Base-by-base conservation (phyloP, 768 basidiomycete species). In the Mycena olivaceomarginata region DNA sequence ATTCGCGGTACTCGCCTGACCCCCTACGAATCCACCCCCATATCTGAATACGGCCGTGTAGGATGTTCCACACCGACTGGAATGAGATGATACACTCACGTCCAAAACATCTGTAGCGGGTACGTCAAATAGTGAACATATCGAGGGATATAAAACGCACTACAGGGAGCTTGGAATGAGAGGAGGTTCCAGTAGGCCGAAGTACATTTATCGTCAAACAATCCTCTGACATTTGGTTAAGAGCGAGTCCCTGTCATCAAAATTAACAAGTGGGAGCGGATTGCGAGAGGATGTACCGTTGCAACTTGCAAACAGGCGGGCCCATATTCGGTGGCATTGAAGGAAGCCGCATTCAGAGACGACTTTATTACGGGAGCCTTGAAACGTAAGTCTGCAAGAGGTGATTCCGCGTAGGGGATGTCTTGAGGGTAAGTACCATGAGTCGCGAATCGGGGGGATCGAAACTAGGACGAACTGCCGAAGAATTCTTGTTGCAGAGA, bases 161-260 rank as follows among this genome's bases (percentile, higher is more conserved):
- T 7, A 70, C 69, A 16, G 69, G 69, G 6, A 70, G 59, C 13
- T 48, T 62, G 18, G 43, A 20, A 1, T n/a, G 1, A 3, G 59
- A 1, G 22, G 59, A 37, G 12, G 25, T 63, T 62, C 45, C 46
- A 4, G 16, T 16, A 2, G 69, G 69, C 10, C 69, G 59, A 40
- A 63, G 37, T 0, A 70, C 59, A 22, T 70, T 70, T 39, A 70
- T 63, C 7, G 60, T 70, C 60, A 70, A 53, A n/a, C 51, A 53
- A 53, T 53, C 51, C 20, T 53, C 73, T 2, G 73, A 75, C 37
- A 75, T 45, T 67, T 67, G 53, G 18, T 41, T n/a, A 4, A 60
- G 45, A 37, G 66, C 10, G 16, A 74, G 63, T 18, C 25, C 72
- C 72, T 67, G 62, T n/a, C 2, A 80, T 45, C 2, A 11, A 25